Evolutionary conservation across 306 rosid genomes (phyloP), one percentile per base, ranked within the genome.

Genomic region (Dalbergia oliveri): DNA sequence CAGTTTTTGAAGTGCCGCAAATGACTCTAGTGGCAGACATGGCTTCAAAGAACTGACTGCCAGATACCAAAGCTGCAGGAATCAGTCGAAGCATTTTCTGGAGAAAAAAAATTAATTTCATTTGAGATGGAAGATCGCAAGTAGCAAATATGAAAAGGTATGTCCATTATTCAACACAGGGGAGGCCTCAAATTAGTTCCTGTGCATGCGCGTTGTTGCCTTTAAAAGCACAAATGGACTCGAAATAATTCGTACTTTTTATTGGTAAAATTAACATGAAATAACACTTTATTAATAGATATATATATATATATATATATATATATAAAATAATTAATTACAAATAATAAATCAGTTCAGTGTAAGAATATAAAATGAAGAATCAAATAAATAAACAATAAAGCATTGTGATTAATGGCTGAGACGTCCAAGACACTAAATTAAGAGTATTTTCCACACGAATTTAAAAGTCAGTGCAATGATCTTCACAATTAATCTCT

Each of bases 71-170:
- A 19, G 99, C 98, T 45, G 88, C 91, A 11, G 97, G 99, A 76
- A 95, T 95, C 14, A 98, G 98, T 26, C 98, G 94, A 74, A 95
- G 98, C 98, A 93, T 95, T 86, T 95, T 97, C 98, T 93, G 83
- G n/a, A 23, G 66, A 69, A 31, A 47, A 19, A 59, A 49, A 50
- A 8, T 8, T 16, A 63, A 54, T 34, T 44, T 49, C 9, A 4
- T 77, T 77, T 39, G 21, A 77, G 78, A 60, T 45, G 71, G 7
- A 81, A 56, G 47, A 26, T 26, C 31, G 3, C 31, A 26, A 26
- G 31, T 15, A 57, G 71, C 62, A 37, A 37, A 50, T 35, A 54
- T 60, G n/a, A 59, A 45, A 49, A 16, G 44, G 1, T 58, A 15
- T 56, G 49, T 13, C 68, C 23, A 18, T 58, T 45, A 39, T 16